Evolutionary conservation across 805 yeast genomes (phyloP).

Genomic region (Yarrowia keelungensis): DNA sequence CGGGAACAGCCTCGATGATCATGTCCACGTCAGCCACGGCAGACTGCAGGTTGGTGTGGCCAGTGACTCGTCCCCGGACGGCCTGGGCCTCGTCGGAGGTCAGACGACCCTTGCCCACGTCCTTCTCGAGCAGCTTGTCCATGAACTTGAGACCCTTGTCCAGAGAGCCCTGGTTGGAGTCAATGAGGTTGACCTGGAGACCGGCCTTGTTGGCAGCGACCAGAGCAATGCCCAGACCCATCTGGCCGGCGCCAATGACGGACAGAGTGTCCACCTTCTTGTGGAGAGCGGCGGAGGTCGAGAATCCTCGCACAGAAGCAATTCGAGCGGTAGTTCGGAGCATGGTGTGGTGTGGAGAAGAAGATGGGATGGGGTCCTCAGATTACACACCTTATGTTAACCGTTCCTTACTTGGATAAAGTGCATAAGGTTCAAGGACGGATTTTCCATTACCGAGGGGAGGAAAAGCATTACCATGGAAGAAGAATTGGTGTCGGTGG

Average conservation of each 20-base stretch:
- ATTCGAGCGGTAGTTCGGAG: conserved; percentile 33
- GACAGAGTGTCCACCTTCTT: conserved; percentile 46
- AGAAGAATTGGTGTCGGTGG: too few relatives aligned
- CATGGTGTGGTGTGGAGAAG: conserved; percentile 12
- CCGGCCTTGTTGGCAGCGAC: conserved; percentile 53
- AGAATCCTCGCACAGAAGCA: conserved; percentile 23
- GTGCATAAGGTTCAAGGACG: background rate
- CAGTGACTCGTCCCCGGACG: conserved; percentile 46
- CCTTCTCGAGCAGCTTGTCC: conserved; percentile 51
- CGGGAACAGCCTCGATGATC: conserved; percentile 56
- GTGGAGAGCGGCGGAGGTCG: conserved; percentile 17
- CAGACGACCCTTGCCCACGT: conserved; percentile 51
- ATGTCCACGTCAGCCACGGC: conserved; percentile 50
- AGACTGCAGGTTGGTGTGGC: conserved; percentile 44
- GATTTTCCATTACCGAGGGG: conserved; percentile 5
- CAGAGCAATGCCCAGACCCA: conserved; percentile 56
- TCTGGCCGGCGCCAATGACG: conserved; percentile 56
- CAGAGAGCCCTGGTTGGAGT: conserved; percentile 49
- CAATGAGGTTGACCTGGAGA: conserved; percentile 51
- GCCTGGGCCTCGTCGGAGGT: conserved; percentile 48
- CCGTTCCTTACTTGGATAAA: background rate
- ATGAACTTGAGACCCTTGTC: conserved; percentile 50
- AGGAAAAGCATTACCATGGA: too few relatives aligned
- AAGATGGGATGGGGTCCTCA: too few relatives aligned
- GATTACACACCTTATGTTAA: background rate